These are phyloP conservation scores for Sphenostylis stenocarpa DNA, from an alignment of 306 rosid species.

Conservation along the genomic window DNA sequence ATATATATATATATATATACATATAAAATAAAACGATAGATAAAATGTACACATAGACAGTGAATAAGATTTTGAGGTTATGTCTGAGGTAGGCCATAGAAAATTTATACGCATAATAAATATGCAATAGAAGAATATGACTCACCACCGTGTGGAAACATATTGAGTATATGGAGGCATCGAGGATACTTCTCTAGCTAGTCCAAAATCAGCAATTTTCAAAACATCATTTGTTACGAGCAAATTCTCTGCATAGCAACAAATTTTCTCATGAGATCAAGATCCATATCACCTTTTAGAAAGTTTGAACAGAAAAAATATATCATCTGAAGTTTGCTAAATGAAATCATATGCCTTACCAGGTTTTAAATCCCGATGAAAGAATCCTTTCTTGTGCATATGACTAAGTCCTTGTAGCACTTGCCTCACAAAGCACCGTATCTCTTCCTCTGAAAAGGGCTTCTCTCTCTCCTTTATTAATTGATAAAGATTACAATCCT, in stretches of 20 bases:
- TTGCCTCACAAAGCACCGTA: conserved; percentile 70
- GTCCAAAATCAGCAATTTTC: conserved; percentile 87
- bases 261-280: conserved; percentile 16
- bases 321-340: conserved; percentile 14
- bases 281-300: conserved; percentile 1
- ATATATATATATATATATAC: not conserved
- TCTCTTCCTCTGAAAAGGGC: conserved; percentile 74
- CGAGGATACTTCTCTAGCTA: conserved; percentile 85
- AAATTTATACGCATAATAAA: conserved; percentile 8
- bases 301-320: conserved; percentile 13
- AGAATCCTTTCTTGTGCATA: conserved; percentile 73
- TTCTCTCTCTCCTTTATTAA: conserved; percentile 67
- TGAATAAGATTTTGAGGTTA: conserved; percentile 7
- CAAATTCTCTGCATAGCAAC: conserved; percentile 61
- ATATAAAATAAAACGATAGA: not conserved
- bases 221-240: conserved; percentile 74
- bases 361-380: conserved; percentile 87
- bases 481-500: conserved; percentile 79
- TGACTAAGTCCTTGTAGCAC: conserved; percentile 69
- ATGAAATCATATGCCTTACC: conserved; percentile 43
- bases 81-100: not conserved
- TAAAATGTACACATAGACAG: not conserved
- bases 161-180: conserved; percentile 92
- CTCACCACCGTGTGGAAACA: conserved; percentile 95
- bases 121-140: conserved; percentile 22